phyloP scores from a whole-genome alignment of 306 rosid genomes.

The Vigna reflexopilosa region DNA sequence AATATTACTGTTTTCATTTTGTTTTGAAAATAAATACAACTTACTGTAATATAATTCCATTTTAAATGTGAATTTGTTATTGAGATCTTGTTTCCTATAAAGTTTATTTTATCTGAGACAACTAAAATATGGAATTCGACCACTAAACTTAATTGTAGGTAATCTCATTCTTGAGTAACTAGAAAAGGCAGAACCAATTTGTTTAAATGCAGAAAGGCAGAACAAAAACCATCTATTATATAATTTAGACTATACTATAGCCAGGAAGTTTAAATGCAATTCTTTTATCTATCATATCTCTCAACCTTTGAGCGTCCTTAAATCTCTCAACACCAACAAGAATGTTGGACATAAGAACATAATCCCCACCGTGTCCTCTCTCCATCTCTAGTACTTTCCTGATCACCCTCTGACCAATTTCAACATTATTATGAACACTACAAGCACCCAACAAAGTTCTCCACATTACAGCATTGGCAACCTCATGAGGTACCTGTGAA shows the following conservation, averaged over 20 bases:
- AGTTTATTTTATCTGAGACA: too few species aligned
- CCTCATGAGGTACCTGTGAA: not conserved
- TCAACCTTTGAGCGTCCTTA: conserved; percentile 12
- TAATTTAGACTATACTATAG: not conserved
- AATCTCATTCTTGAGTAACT: too few species aligned
- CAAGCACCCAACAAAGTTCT: conserved; percentile 5
- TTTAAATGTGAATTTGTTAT: too few species aligned
- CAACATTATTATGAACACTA: conserved; percentile 18
- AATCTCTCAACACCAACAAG: conserved; percentile 8
- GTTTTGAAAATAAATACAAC: too few species aligned
- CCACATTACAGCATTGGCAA: conserved; percentile 15
- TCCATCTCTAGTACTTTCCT: conserved; percentile 5
- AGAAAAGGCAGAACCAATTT: not conserved
- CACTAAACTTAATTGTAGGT: too few species aligned
- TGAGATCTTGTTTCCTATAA: too few species aligned
- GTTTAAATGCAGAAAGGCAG: not conserved
- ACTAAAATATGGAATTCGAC: too few species aligned
- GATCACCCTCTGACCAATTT: conserved; percentile 8
- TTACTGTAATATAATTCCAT: too few species aligned
- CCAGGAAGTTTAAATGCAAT: conserved; percentile 12
- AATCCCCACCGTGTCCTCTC: conserved; percentile 15
- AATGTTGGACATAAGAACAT: conserved; percentile 22
- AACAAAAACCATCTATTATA: not conserved
- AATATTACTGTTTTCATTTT: conserved; percentile 5
- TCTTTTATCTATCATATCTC: conserved; percentile 10